Evolutionary conservation across 176 grass and related monocot species (phyloP).

Genomic region (Hyparrhenia diplandra): DNA sequence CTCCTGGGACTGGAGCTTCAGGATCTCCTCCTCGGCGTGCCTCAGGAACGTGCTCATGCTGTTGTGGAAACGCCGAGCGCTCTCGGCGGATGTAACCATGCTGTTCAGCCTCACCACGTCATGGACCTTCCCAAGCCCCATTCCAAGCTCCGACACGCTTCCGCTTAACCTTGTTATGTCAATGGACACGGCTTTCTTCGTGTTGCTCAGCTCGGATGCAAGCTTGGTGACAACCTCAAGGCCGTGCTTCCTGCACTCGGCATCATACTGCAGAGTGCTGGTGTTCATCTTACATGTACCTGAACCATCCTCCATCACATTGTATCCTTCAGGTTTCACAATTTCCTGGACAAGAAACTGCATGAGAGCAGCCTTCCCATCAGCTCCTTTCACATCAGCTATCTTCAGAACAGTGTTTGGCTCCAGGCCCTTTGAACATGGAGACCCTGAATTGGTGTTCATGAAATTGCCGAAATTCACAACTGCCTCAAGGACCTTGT

Average conservation of each 20-base stretch:
- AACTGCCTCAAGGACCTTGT: conserved; percentile 68
- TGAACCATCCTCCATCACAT: background rate
- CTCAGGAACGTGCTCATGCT: conserved; percentile 59
- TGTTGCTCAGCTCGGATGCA: conserved; percentile 46
- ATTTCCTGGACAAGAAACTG: conserved; percentile 81
- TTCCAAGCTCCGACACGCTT: conserved; percentile 45
- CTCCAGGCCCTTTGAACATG: conserved; percentile 61
- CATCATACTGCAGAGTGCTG: background rate
- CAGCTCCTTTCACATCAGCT: conserved; percentile 70
- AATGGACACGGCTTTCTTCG: conserved; percentile 70
- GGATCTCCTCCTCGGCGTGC: conserved; percentile 72
- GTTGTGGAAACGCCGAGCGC: conserved; percentile 44
- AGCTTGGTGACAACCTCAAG: conserved; percentile 51
- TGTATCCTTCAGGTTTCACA: conserved; percentile 54
- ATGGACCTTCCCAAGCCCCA: conserved; percentile 67
- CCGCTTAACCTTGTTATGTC: conserved; percentile 50
- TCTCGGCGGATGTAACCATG: conserved; percentile 24
- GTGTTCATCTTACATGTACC: background rate
- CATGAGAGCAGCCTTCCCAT: conserved; percentile 69
- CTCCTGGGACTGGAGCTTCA: conserved; percentile 73
- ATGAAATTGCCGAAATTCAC: conserved; percentile 75
- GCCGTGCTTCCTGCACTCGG: conserved; percentile 49
- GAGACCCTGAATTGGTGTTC: conserved; percentile 54
- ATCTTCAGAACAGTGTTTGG: conserved; percentile 86
- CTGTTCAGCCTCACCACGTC: conserved; percentile 60